Base-by-base conservation (phyloP, 169 alveolate species). In the Cryptosporidium ryanae region DNA sequence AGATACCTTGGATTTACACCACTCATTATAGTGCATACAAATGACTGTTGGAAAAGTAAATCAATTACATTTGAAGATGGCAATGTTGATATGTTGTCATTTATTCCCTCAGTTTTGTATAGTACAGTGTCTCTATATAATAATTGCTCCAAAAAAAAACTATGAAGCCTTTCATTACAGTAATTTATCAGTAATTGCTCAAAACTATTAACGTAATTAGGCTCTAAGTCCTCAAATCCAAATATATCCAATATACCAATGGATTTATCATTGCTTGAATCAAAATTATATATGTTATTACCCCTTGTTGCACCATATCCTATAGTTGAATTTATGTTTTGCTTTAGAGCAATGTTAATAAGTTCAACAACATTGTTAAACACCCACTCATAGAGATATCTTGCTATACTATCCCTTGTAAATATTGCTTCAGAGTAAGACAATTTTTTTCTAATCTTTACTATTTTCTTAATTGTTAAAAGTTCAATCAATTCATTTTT, bases 161-260 rank as follows among this genome's bases (percentile, higher is more conserved):
- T 91, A 68, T 96, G 96, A 52, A 95, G 84, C 55, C 90, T 84
- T 90, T 95, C 98, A 64, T 95, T 95, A 7, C 97, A 96, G 82
- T 94, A 95, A 91, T 95, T 95, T 64, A 95, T 95, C 81, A 96
- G 93, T 38, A 95, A 87, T 91, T 95, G 97, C 83, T 95, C 98
- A 76, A 94, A 93, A 12, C 97, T 92, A 31, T 94, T 94, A 32
- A 54, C 68, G 27, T 90, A 84, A 65, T 94, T 93, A n/a, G 90
- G 65, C 23, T 82, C 91, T 64, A 94, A 91, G 55, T 94, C 94
- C 61, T 95, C 97, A 82, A 94, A 94, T 25, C 97, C 97, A 81
- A 94, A 94, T 32, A 94, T 94, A 84, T 94, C 97, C 64, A 93
- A 66, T 29, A 93, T 84, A 29, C 96, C 95, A 52, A 94, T 94